These are phyloP conservation scores for Fusarium incarnatum DNA, from an alignment of 2,329 filamentous ascomycete species.

Conservation along the genomic window DNA sequence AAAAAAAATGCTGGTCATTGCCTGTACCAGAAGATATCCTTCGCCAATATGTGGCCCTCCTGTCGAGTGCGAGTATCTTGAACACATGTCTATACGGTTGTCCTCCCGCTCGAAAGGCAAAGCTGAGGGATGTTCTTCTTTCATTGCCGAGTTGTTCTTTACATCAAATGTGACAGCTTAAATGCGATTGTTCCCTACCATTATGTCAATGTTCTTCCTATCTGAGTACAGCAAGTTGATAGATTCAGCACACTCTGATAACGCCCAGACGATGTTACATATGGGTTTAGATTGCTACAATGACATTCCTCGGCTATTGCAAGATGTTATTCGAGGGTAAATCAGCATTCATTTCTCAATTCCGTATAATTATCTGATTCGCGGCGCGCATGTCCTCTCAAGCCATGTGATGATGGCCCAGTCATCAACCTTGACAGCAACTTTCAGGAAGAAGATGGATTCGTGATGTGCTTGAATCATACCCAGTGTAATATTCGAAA, in stretches of 20 bases:
- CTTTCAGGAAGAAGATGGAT: neutral
- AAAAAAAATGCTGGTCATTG: neutral
- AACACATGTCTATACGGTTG: neutral
- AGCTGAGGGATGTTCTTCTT: neutral
- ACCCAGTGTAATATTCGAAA: neutral
- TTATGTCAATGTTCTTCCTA: neutral
- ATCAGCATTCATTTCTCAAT: fast-evolving
- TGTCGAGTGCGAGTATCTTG: neutral
- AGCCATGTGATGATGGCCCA: neutral
- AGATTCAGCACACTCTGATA: neutral
- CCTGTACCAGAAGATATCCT: neutral
- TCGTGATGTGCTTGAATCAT: neutral
- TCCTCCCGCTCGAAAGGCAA: neutral
- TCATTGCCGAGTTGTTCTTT: neutral
- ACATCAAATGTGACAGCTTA: neutral
- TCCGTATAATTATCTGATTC: neutral
- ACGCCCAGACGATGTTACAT: neutral
- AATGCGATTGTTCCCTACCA: neutral
- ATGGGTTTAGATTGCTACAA: fast-evolving
- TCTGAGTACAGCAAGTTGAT: neutral
- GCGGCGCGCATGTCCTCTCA: neutral
- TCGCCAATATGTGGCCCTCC: neutral
- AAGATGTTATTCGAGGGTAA: neutral
- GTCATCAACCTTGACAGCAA: neutral
- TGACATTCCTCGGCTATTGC: neutral